Base-by-base conservation (phyloP, 1,139 yeast species). In the Eremothecium cymbalariae region DNA sequence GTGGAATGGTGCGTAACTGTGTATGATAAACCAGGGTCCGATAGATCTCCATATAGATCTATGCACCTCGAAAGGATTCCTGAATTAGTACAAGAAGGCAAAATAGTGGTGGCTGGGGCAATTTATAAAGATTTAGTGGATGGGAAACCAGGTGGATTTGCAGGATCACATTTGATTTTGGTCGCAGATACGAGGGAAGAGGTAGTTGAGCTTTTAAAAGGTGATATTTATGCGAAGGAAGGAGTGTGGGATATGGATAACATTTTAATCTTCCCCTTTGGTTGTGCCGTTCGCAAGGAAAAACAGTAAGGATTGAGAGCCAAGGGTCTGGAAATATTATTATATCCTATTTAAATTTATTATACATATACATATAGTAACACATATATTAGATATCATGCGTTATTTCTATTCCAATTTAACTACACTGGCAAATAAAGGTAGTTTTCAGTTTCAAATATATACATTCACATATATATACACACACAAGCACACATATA, bases 231-330 rank as follows among this genome's bases (percentile, higher is more conserved):
- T 58, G 72, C 73, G 45, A 65, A 63, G 45, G 64, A 67, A 19
- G 90, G 86, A 0, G 70, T 83, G 40, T 83, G 94, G 94, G 93
- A 83, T 54, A 53, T 81, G 42, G 73, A 75, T 28, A 70, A 67
- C 37, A 78, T 73, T 16, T 53, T 74, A 45, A 72, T 81, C 33
- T 65, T 72, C 50, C 88, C 88, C 48, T 59, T 58, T 40, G 65
- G 63, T 12, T 57, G 66, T 46, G 77, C 76, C 25, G 63, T 58
- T 35, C 65, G 73, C 49, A 42, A 55, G 33, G 62, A 53, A 11
- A 62, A 59, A 43, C 53, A 57, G 19, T 43, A 41, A 18, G 14
- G 18, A 11, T 4, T 15, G 31, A 11, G 4, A 22, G 6, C 11
- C 11, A 22, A 14, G 25, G 13, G n/a, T n/a, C n/a, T n/a, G n/a